Percentiles rank a stretch among this genome's conserved stretches.
These are phyloP conservation scores for Neurospora hispaniola DNA, from an alignment of 495 filamentous ascomycete genomes.

Conservation along the genomic window DNA sequence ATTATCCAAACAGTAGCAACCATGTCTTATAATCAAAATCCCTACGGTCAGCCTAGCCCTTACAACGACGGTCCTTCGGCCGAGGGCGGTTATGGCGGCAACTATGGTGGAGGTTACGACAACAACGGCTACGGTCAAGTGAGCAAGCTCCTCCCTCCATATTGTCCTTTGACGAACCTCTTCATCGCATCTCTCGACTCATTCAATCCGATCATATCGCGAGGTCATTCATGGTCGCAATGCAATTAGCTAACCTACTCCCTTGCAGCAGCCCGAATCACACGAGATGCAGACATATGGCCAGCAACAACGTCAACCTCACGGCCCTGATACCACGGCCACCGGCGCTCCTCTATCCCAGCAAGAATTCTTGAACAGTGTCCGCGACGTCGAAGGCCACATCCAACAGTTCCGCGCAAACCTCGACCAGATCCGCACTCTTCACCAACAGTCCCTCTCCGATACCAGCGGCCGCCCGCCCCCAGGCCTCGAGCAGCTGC, in stretches of 20 bases:
- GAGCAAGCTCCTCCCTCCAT: slow-evolving; percentile 5
- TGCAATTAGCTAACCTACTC: background rate
- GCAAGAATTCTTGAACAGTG: slow-evolving; percentile 49
- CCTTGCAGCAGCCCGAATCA: slow-evolving; percentile 17
- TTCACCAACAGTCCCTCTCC: slow-evolving; percentile 51
- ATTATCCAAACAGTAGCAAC: slow-evolving; percentile 8
- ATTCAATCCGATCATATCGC: background rate
- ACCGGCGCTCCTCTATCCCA: slow-evolving; percentile 32
- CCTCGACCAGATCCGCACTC: slow-evolving; percentile 45
- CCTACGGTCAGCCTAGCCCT: slow-evolving; percentile 23
- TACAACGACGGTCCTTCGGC: slow-evolving; percentile 34
- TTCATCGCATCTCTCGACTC: background rate
- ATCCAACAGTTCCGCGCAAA: slow-evolving; percentile 44
- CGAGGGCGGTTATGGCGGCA: slow-evolving; percentile 36
- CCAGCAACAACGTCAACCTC: slow-evolving; percentile 1
- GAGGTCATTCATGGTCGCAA: background rate
- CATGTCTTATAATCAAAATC: slow-evolving; percentile 34
- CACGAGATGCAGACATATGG: slow-evolving; percentile 31
- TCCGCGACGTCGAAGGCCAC: slow-evolving; percentile 45
- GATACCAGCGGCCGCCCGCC: slow-evolving; percentile 38
- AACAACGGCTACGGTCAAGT: slow-evolving; percentile 18
- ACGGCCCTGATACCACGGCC: slow-evolving; percentile 15
- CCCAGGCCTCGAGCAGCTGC: slow-evolving; percentile 45
- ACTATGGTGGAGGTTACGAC: background rate
- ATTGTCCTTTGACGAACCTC: background rate